Conservation (phyloP, 2,329 filamentous ascomycete species). For the Xylariaceae sp. region DNA sequence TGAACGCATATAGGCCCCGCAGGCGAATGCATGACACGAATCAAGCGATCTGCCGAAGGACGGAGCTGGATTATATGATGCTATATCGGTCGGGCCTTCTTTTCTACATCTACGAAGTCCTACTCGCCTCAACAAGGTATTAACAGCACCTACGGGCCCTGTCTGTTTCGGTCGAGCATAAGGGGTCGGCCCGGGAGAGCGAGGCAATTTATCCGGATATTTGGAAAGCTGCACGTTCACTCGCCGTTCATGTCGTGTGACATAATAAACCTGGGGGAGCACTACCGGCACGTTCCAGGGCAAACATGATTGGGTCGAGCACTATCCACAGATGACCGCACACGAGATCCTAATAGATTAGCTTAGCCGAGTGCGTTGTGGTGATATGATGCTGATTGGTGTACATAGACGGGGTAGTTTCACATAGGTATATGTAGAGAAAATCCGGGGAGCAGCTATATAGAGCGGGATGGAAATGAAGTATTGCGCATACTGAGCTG, state of each 20-base stretch:
- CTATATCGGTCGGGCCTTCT: slow-evolving; percentile 23
- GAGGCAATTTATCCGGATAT: slow-evolving; percentile 34
- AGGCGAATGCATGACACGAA: not conserved
- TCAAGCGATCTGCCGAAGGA: slow-evolving; percentile 17
- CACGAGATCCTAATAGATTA: slow-evolving; percentile 13
- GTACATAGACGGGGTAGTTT: slow-evolving; percentile 5
- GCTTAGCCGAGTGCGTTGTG: slow-evolving; percentile 1
- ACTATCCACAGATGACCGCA: slow-evolving; percentile 5
- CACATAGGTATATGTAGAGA: slow-evolving; percentile 15
- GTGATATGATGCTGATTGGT: not conserved
- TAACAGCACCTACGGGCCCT: not conserved
- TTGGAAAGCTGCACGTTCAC: slow-evolving; percentile 17
- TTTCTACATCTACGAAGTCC: not conserved
- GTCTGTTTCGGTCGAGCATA: not conserved
- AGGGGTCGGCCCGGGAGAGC: slow-evolving; percentile 22
- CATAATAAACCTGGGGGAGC: slow-evolving; percentile 22
- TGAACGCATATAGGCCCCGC: not conserved
- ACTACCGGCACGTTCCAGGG: slow-evolving; percentile 4
- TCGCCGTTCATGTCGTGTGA: slow-evolving; percentile 24
- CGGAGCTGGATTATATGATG: slow-evolving; percentile 2
- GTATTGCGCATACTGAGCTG: slow-evolving; percentile 11
- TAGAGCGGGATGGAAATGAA: slow-evolving; percentile 4
- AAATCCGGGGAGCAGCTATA: slow-evolving; percentile 22
- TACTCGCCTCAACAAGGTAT: not conserved
- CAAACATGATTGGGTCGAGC: slow-evolving; percentile 15